These are phyloP conservation scores for Herpetospermum pedunculosum DNA, from an alignment of 306 rosid genomes.

Conservation along the genomic window DNA sequence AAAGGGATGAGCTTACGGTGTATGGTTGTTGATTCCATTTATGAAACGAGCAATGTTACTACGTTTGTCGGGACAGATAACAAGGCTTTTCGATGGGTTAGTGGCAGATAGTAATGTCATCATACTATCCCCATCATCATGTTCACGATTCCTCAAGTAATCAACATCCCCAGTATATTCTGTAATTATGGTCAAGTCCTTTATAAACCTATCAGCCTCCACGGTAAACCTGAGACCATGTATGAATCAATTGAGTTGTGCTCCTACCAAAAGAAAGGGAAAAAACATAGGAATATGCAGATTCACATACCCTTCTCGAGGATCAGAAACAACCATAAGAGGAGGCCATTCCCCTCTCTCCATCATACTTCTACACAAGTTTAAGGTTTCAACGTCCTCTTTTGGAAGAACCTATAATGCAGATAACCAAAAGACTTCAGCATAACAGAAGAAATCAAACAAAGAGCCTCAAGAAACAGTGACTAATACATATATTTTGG, in stretches of 20 bases:
- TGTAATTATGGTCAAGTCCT: conserved; percentile 81
- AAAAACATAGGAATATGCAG: not conserved
- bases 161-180: conserved; percentile 97
- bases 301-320: conserved; percentile 66
- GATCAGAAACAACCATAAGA: conserved; percentile 91
- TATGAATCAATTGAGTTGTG: not conserved
- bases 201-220: conserved; percentile 70
- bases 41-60: conserved; percentile 90
- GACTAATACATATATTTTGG: not conserved
- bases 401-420: conserved; percentile 48
- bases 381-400: conserved; percentile 65
- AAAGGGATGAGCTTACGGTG: conserved; percentile 47
- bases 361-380: conserved; percentile 69
- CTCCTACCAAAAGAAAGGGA: not conserved
- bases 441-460: not conserved
- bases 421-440: conserved; percentile 4
- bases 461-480: not conserved
- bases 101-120: conserved; percentile 84
- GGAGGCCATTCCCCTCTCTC: conserved; percentile 92
- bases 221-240: conserved; percentile 67
- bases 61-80: conserved; percentile 79
- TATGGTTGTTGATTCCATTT: conserved; percentile 87
- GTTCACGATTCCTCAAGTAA: conserved; percentile 65
- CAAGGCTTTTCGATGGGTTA: conserved; percentile 54
- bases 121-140: conserved; percentile 88